Base-by-base conservation (phyloP, 129 eudicot species). In the Ambrosia artemisiifolia region DNA sequence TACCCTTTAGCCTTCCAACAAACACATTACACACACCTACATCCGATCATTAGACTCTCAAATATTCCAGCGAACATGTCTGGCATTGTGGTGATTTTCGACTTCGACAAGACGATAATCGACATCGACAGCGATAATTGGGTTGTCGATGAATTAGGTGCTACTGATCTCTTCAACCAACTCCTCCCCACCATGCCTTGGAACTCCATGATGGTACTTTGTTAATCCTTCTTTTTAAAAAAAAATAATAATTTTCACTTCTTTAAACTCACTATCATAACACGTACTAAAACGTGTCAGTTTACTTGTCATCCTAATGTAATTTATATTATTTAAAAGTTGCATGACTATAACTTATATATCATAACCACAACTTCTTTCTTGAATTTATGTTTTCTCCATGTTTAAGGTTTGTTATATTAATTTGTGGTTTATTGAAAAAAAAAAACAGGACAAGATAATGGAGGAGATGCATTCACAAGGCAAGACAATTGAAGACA, bases 31-130 rank as follows among this genome's bases (percentile, higher is more conserved):
- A n/a, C 2, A 63, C 40, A 19, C 73, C 48, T 40, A 33, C 65
- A 18, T 77, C 66, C 76, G 44, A 64, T 50, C 59, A 51, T 42
- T 11, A 4, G 17, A 40, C 6, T 63, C 28, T 13, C 59, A 1
- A 19, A 51, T 67, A 68, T 50, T 56, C 44, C 55, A 62, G 63
- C 70, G 18, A 47, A 5, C 5, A 91, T 91, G 96, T 81, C 84
- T 3, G 84, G 78, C 73, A 79, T 80, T 38, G 81, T 88, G 28
- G 88, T 91, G 70, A 62, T 91, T 59, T 88, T 91, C 35, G 97
- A 91, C 78, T 91, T 91, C 69, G 97, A 91, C 36, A 88, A 86
- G 83, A 91, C 97, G 65, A 91, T 91, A 56, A 88, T 91, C 70
- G 97, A 91, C 0, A 2, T 75, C 3, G 97, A 91, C 12, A 91